Evolutionary conservation across 2,329 filamentous ascomycete genomes (phyloP), one percentile per base, ranked within the genome.

Genomic region (Phialophora macrospora): DNA sequence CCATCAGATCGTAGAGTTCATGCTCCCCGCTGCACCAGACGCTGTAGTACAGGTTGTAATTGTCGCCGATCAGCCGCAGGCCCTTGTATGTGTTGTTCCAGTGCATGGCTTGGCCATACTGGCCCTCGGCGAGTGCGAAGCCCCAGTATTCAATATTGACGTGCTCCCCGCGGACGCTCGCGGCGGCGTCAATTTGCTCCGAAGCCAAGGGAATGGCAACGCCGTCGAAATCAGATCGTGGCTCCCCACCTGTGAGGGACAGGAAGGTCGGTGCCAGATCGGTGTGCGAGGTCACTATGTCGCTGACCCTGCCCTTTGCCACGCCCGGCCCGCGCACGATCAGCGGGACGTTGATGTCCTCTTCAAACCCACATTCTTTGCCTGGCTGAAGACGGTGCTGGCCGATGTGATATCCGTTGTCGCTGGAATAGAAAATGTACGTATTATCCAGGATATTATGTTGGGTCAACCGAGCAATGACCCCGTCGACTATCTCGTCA

Each of bases 231-330:
- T 87, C 83, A 0, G 77, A 70, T 0, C 81, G 78, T 2, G 80
- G 70, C 26, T 64, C 49, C 3, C 54, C 59, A 1, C 63, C 65
- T 1, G 66, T 64, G 2, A 71, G 61, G n/a, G 54, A 75, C 41
- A 89, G 78, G 9, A 89, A 74, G 0, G 87, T 90, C 0, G 88
- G 87, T 0, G 85, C 86, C 1, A 90, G 75, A 70, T 90, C 88
- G 2, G 87, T 87, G 66, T 90, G 88, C 0, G 86, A 84, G 0
- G 85, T 88, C 1, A 87, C 83, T 4, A 80, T 73, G 24, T 83
- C 75, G 2, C 78, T 75, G 0, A 75, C 76, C 7, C 77, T 69
- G 1, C 81, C 81, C 11, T 74, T 69, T 0, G 80, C 75, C 1
- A 89, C 76, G 0, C 84, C 84, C 0, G 87, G 87, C 0, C 87